Base-by-base conservation (phyloP, 345 rosid species). In the Acer campestre region DNA sequence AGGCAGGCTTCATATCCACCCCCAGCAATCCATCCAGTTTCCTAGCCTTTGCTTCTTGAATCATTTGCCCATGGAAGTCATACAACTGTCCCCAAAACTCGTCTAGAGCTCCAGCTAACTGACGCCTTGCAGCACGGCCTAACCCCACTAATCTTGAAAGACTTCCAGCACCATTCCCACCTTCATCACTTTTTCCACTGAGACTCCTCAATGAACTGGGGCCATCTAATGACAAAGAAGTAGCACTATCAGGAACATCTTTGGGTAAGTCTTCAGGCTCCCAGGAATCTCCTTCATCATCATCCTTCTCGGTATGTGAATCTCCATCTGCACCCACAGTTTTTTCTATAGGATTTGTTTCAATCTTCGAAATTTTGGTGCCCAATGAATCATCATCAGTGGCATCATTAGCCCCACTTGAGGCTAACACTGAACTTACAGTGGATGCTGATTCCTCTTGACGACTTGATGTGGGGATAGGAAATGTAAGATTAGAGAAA, bases 1-100 rank as follows among this genome's bases (percentile, higher is more conserved):
- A 79, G 68, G 83, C 69, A 18, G 74, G 77, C 81, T 90, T 92
- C 66, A 82, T 81, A 59, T 90, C 94, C 61, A 75, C 65, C 69
- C 86, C 87, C 63, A 88, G 80, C 77, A 96, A 80, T 61, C 81
- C 71, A 79, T 92, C 97, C 68, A 90, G 46, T 79, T 89, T 92
- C 81, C 82, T 91, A 61, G 78, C 74, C 82, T 84, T 92, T 7
- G 97, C 99, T 74, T 91, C 95, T 70, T 78, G 82, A 63, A 89
- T 92, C 53, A 84, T 75, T 73, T 84, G 90, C 63, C 99, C 99
- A 48, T 97, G 94, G 25, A 79, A 85, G 88, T 97, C 94, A 78
- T 81, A 97, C 65, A 97, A 75, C 67, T 91, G 98, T 40, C 91
- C 98, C 99, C 99, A 97, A 84, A 97, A 97, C 75, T 97, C 99